Evolutionary conservation across 2,329 filamentous ascomycete species (phyloP).

Genomic region (Cercospora sp.): DNA sequence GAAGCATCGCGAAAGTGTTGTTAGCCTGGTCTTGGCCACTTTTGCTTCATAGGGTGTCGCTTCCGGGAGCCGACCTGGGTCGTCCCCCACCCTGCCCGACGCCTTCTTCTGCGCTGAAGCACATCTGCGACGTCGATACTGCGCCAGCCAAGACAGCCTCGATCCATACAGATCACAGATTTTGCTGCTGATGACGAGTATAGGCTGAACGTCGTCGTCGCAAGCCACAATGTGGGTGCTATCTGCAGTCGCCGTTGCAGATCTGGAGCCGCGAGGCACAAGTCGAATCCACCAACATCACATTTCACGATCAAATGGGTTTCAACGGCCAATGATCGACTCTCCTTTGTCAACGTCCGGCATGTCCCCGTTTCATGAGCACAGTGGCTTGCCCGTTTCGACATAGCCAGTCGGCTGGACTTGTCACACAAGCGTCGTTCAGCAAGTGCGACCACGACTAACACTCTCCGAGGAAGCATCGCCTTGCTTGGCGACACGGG

Average conservation of each 20-base stretch:
- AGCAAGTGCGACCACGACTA: not conserved
- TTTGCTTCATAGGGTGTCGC: not conserved
- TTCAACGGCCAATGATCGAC: not conserved
- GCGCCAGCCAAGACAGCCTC: constrained; percentile 11
- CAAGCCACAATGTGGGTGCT: not conserved
- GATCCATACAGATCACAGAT: not conserved
- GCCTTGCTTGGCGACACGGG: not conserved
- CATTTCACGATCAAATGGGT: not conserved
- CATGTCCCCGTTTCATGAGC: not conserved
- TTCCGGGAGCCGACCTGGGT: not conserved
- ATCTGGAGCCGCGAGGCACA: not conserved
- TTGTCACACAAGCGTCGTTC: constrained; percentile 2
- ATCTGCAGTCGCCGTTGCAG: not conserved
- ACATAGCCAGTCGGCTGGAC: not conserved
- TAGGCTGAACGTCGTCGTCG: not conserved
- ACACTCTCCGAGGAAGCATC: not conserved
- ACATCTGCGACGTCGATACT: not conserved
- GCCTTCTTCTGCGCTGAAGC: not conserved
- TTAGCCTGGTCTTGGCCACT: not conserved
- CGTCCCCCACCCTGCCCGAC: constrained; percentile 11
- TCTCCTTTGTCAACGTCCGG: not conserved
- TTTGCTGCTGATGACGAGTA: constrained; percentile 15
- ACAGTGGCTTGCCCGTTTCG: not conserved
- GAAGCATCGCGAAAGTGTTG: not conserved
- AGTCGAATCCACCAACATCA: not conserved